These are phyloP conservation scores for Gossypium stocksii DNA, from an alignment of 345 rosid genomes.

Conservation along the genomic window DNA sequence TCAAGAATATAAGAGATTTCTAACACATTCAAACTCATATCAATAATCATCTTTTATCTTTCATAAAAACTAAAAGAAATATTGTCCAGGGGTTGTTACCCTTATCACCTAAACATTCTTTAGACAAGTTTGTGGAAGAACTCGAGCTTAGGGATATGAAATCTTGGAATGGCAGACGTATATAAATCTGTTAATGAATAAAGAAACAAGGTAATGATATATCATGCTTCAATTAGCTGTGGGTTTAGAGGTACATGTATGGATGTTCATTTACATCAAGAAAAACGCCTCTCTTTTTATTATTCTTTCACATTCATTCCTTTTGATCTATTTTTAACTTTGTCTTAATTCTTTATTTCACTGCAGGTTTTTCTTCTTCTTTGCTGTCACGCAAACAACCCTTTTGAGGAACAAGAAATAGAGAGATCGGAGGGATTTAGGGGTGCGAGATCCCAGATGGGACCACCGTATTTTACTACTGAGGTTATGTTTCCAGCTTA, in stretches of 20 bases:
- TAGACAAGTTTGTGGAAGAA: conserved; percentile 39
- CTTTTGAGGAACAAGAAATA: conserved; percentile 30
- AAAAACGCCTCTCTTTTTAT: not conserved
- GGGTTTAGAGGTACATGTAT: conserved; percentile 8
- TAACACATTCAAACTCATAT: not conserved
- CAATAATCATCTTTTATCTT: not conserved
- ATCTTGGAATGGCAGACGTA: conserved; percentile 19
- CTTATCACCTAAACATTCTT: not conserved
- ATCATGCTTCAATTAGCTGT: not conserved
- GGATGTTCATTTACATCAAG: conserved; percentile 12
- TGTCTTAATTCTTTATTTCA: not conserved
- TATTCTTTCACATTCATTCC: not conserved
- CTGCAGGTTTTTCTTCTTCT: conserved; percentile 20
- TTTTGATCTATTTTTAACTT: not conserved
- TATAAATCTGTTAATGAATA: not conserved
- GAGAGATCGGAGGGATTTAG: conserved; percentile 23
- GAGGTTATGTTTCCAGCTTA: not conserved
- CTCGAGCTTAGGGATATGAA: conserved; percentile 27
- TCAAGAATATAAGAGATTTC: too few relatives aligned
- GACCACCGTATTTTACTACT: conserved; percentile 35
- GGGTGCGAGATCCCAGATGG: conserved; percentile 44
- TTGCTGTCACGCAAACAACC: conserved; percentile 58
- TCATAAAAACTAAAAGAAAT: not conserved
- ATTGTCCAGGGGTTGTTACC: conserved; percentile 16
- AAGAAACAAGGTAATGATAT: conserved; percentile 5